These are phyloP conservation scores for Copromyces sp. DNA, from an alignment of 495 filamentous ascomycete species.

Conservation along the genomic window DNA sequence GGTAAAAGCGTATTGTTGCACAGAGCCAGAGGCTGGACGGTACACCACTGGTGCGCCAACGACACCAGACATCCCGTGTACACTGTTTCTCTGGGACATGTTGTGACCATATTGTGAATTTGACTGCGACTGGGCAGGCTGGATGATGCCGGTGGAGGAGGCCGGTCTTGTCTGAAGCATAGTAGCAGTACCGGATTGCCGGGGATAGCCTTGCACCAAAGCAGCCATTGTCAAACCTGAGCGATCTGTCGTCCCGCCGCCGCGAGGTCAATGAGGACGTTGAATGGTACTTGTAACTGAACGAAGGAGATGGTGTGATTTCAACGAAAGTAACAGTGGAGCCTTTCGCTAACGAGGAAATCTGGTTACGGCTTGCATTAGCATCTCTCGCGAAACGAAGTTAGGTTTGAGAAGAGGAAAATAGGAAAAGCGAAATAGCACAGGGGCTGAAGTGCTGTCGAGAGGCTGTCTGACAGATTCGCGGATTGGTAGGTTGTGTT, in stretches of 20 bases:
- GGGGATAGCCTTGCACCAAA: conserved; percentile 81
- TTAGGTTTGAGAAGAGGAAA: neutral
- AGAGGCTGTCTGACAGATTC: neutral
- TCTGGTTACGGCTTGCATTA: neutral
- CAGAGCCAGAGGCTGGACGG: conserved; percentile 57
- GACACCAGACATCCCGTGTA: conserved; percentile 43
- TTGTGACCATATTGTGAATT: conserved; percentile 46
- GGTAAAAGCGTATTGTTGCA: conserved; percentile 81
- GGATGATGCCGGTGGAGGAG: conserved; percentile 59
- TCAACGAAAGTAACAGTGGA: neutral
- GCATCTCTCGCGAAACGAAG: neutral
- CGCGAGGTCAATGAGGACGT: neutral
- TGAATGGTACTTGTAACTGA: neutral
- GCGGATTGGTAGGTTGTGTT: neutral
- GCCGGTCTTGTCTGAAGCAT: conserved; percentile 72
- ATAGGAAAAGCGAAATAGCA: neutral
- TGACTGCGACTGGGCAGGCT: conserved; percentile 40
- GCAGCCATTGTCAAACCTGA: conserved; percentile 60
- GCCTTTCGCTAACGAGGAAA: neutral
- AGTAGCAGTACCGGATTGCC: conserved; percentile 68
- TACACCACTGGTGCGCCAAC: conserved; percentile 49
- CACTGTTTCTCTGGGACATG: conserved; percentile 50
- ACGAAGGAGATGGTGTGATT: neutral
- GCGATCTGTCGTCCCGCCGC: neutral
- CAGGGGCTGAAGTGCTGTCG: neutral